Evolutionary conservation across 1,139 yeast species (phyloP), one percentile per base, ranked within the genome.

Genomic region (Suhomyces taliae): DNA sequence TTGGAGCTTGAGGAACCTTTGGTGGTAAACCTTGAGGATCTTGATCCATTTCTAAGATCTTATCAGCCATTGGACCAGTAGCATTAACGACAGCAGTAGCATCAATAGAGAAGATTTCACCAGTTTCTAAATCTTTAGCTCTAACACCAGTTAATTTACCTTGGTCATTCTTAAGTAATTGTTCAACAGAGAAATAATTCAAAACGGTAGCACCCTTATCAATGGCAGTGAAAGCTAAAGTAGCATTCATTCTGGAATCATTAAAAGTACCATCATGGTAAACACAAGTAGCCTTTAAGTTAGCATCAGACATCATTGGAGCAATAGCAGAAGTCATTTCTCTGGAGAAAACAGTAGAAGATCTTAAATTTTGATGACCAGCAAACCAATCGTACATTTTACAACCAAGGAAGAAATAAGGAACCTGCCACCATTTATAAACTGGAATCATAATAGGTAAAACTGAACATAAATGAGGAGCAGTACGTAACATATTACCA

Each of bases 241-340:
- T 78, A 9, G 93, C 77, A 66, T 91, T 90, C 85, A 90, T 85
- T 69, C 98, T 82, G 15, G 97, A 79, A 66, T 91, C 98, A 66
- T 91, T 91, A 70, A 91, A 95, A 39, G 90, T 78, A 57, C 98
- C 98, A 67, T 91, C 98, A 67, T 90, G 96, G 74, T 91, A 91
- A 52, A 91, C 95, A 61, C 95, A 79, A 45, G 95, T 88, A 41
- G 96, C 96, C 72, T 88, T 91, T 69, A 91, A 80, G 57, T 85
- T 82, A 43, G 85, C 76, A 51, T 82, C 82, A 64, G 89, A 91
- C 63, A 91, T 75, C 89, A 88, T 90, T 47, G 97, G 98, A 61
- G 95, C 95, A 47, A 85, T 78, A 53, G 87, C 87, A 49, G 80
- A 63, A 39, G 96, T 88, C 56, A 81, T 78, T 49, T 81, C 76